Conservation (phyloP, 73 alveolate species). For the Symbiodinium natans region DNA sequence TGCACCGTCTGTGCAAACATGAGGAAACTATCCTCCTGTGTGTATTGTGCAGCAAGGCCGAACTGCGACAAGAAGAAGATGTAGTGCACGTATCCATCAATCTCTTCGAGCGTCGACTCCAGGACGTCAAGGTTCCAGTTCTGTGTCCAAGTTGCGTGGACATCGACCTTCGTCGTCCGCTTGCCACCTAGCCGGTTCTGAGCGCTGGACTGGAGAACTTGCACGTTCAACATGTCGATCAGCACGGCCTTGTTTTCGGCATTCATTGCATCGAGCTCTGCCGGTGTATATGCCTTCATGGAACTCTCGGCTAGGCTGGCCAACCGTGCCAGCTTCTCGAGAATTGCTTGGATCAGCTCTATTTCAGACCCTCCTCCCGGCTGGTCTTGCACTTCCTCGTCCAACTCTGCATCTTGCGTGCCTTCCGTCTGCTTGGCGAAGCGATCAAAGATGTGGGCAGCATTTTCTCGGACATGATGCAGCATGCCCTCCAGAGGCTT, state of each 20-base stretch:
- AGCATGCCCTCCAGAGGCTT: constrained; percentile 83
- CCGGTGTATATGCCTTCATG: constrained; percentile 26
- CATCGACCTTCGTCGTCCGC: constrained; percentile 16
- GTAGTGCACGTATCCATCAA: constrained; percentile 36
- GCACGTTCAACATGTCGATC: constrained; percentile 73
- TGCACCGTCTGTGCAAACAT: constrained; percentile 49
- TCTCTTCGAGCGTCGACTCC: constrained; percentile 13
- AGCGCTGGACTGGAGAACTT: constrained; percentile 12
- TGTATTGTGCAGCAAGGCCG: constrained; percentile 63
- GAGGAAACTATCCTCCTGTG: background rate
- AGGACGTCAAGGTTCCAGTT: constrained; percentile 50
- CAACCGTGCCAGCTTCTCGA: constrained; percentile 84
- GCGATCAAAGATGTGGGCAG: constrained; percentile 54
- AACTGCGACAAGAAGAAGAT: constrained; percentile 59
- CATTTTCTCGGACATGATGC: constrained; percentile 81
- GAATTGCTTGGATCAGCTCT: constrained; percentile 70
- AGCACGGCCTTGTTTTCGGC: background rate
- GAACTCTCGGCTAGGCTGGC: constrained; percentile 63
- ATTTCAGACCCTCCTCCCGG: constrained; percentile 40
- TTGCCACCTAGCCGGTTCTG: background rate
- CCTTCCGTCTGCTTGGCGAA: constrained; percentile 38
- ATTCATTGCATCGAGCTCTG: constrained; percentile 27
- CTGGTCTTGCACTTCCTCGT: constrained; percentile 2
- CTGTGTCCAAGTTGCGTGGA: constrained; percentile 12
- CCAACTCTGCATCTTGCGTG: constrained; percentile 31